These are phyloP conservation scores for Globisporangium cystogenes DNA, from an alignment of 352 stramenopile species.

Conservation along the genomic window DNA sequence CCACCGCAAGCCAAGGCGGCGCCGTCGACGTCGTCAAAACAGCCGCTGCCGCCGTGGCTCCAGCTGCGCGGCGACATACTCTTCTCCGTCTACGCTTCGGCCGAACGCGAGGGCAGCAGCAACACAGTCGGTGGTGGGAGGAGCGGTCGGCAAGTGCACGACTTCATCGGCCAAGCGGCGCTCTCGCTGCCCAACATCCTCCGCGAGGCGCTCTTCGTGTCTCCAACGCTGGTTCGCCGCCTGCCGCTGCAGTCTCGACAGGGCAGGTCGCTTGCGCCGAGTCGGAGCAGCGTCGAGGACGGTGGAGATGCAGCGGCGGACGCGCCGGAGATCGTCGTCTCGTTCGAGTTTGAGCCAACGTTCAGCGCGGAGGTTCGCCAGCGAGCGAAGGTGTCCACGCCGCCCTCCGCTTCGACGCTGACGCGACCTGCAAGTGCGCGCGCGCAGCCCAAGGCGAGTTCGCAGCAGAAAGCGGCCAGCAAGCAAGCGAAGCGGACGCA, in stretches of 20 bases:
- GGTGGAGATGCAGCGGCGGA: not conserved
- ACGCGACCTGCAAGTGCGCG: not conserved
- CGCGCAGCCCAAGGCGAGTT: constrained; percentile 5
- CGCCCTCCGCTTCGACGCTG: not conserved
- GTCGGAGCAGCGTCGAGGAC: not conserved
- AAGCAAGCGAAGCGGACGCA: constrained; percentile 12
- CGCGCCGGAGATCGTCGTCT: constrained; percentile 22
- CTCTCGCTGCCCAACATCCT: constrained; percentile 36
- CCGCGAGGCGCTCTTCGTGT: constrained; percentile 20
- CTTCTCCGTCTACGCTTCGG: constrained; percentile 48
- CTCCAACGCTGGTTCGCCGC: constrained; percentile 16
- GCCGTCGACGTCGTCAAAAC: not conserved
- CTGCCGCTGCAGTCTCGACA: constrained; percentile 34
- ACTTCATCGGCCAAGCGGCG: constrained; percentile 52
- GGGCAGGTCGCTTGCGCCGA: constrained; percentile 18
- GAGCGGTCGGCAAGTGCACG: constrained; percentile 10
- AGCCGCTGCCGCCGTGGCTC: constrained; percentile 29
- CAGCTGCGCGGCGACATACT: constrained; percentile 54
- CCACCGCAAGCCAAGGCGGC: constrained; percentile 14
- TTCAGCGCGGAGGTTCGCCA: constrained; percentile 13
- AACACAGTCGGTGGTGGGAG: not conserved
- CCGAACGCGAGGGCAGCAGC: not conserved
- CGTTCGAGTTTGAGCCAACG: constrained; percentile 37
- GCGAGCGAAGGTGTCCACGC: not conserved
- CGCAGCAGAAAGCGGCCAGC: not conserved